These are phyloP conservation scores for Castanea mollissima DNA, from an alignment of 306 rosid species.

Conservation along the genomic window DNA sequence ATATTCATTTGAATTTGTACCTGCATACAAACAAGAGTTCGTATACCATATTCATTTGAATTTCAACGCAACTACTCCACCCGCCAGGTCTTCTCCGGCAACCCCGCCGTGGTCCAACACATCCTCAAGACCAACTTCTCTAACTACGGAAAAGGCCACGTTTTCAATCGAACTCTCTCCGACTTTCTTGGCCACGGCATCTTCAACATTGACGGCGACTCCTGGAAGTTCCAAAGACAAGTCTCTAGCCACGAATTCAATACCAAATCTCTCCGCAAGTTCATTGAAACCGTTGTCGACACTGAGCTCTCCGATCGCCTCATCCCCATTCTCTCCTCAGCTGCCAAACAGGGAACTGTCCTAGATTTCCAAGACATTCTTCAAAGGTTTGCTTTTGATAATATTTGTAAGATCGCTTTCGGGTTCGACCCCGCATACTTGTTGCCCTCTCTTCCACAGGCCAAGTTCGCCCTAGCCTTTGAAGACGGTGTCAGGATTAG, in stretches of 20 bases:
- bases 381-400: conserved; percentile 55
- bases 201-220: conserved; percentile 27
- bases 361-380: conserved; percentile 36
- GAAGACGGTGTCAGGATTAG: too few species aligned
- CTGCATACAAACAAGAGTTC: too few species aligned
- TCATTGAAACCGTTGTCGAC: neutral
- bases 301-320: too few species aligned
- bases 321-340: too few species aligned
- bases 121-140: conserved; percentile 40
- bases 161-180: neutral
- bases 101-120: conserved; percentile 4
- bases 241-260: conserved; percentile 27
- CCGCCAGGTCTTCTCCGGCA: conserved; percentile 21
- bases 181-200: conserved; percentile 20
- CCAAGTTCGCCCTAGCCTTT: conserved; percentile 38
- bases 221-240: conserved; percentile 46
- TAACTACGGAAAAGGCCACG: conserved; percentile 26
- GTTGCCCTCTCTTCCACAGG: conserved; percentile 42
- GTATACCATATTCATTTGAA: too few species aligned
- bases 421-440: conserved; percentile 66
- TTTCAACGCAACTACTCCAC: too few species aligned
- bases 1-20: too few species aligned
- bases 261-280: conserved; percentile 30
- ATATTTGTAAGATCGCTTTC: conserved; percentile 61
- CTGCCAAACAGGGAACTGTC: neutral